Evolutionary conservation across 345 rosid genomes (phyloP).

Genomic region (Salix brachista): DNA sequence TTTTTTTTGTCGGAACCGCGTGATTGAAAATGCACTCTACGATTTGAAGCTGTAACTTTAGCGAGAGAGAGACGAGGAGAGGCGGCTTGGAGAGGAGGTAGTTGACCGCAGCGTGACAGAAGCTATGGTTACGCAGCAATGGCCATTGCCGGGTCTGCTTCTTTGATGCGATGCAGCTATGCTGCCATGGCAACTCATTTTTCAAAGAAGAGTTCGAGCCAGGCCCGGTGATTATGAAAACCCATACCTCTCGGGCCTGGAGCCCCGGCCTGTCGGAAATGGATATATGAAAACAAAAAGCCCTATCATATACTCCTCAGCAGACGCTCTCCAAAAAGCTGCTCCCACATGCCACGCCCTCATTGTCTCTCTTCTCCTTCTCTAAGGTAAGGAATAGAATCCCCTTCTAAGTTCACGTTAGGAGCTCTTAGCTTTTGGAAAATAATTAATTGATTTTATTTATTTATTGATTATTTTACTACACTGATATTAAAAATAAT

Average conservation of each 20-base stretch:
- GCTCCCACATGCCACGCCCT: too few species aligned
- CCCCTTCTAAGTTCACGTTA: too few species aligned
- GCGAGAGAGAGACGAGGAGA: constrained; percentile 16
- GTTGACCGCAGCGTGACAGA: constrained; percentile 11
- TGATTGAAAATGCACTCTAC: constrained; percentile 23
- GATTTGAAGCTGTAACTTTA: constrained; percentile 29
- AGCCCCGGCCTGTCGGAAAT: background rate
- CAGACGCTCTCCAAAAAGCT: too few species aligned
- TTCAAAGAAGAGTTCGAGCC: background rate
- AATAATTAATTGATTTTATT: too few species aligned
- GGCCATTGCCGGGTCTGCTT: constrained; percentile 40
- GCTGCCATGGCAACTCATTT: background rate
- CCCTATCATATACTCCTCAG: background rate
- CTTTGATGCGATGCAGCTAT: background rate
- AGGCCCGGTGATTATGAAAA: background rate
- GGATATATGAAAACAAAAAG: background rate
- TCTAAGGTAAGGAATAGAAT: too few species aligned
- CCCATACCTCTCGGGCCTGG: background rate
- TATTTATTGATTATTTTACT: too few species aligned
- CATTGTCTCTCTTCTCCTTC: too few species aligned
- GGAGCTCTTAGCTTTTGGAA: too few species aligned
- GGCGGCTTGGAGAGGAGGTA: constrained; percentile 4
- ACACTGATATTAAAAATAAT: too few species aligned
- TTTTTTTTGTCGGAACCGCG: constrained; percentile 30
- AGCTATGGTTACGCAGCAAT: constrained; percentile 11